Percentiles rank a stretch among this genome's conserved stretches.
These are phyloP conservation scores for Amylostereum areolatum DNA, from an alignment of 1,284 basidiomycete genomes.

Conservation along the genomic window DNA sequence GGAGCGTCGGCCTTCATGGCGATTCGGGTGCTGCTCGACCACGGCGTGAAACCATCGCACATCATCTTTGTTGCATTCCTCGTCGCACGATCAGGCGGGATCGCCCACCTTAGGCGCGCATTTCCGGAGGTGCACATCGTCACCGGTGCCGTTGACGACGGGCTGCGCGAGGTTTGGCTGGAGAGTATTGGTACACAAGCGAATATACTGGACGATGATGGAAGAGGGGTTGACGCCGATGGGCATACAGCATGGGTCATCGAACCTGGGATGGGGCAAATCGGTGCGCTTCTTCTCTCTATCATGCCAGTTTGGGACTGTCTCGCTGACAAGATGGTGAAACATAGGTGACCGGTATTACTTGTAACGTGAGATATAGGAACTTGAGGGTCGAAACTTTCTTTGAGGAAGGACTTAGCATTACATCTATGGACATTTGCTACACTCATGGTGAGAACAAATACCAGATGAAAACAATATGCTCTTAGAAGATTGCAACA, in stretches of 20 bases:
- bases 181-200: conserved; percentile 30
- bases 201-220: too few relatives aligned
- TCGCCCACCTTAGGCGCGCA: conserved; percentile 71
- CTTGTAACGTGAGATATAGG: conserved; percentile 12
- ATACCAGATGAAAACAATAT: too few relatives aligned
- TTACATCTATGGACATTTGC: too few relatives aligned
- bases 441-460: too few relatives aligned
- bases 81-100: conserved; percentile 76
- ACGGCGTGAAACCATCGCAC: conserved; percentile 82
- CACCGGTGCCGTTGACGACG: conserved; percentile 76
- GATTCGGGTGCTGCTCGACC: conserved; percentile 91
- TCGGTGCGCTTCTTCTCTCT: conserved; percentile 41
- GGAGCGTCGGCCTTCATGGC: conserved; percentile 96
- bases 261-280: conserved; percentile 79
- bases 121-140: conserved; percentile 83
- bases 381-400: too few relatives aligned
- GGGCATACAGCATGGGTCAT: conserved; percentile 66
- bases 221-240: conserved; percentile 16
- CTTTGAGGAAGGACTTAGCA: too few relatives aligned
- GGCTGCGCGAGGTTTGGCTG: conserved; percentile 67
- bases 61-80: conserved; percentile 88
- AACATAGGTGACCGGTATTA: conserved; percentile 42
- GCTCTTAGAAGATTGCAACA: too few relatives aligned
- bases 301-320: conserved; percentile 19
- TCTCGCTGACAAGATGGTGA: conserved; percentile 35